phyloP scores from a whole-genome alignment of 192 early-diverging fungal genomes.

The Coemansia sp. region DNA sequence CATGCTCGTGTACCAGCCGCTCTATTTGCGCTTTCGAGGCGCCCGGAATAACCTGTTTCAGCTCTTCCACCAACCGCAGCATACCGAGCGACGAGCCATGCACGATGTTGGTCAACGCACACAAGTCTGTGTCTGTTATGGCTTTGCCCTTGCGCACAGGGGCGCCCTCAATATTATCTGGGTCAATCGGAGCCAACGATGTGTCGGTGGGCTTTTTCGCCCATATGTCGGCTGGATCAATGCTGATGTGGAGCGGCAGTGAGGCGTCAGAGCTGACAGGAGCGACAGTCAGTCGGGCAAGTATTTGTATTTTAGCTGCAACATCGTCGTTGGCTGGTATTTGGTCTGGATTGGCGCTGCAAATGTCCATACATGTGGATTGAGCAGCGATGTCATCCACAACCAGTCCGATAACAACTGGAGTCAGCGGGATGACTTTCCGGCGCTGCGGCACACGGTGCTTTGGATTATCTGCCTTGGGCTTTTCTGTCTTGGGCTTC shows the following conservation, averaged over 20 bases:
- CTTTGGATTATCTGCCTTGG: not conserved
- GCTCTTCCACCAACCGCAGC: constrained; percentile 34
- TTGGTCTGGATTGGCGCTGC: not conserved
- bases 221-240: constrained; percentile 19
- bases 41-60: constrained; percentile 24
- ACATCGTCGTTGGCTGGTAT: not conserved
- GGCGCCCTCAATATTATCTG: not conserved
- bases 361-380: not conserved
- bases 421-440: constrained; percentile 35
- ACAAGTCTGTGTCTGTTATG: constrained; percentile 31
- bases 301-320: not conserved
- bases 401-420: constrained; percentile 29
- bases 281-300: constrained; percentile 15
- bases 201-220: not conserved
- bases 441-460: constrained; percentile 15
- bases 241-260: constrained; percentile 25
- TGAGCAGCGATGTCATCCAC: constrained; percentile 7
- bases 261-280: not conserved
- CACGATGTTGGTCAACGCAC: constrained; percentile 24
- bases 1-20: constrained; percentile 46
- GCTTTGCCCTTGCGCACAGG: constrained; percentile 15
- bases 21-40: constrained; percentile 51
- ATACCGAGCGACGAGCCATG: constrained; percentile 49
- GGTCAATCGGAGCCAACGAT: not conserved
- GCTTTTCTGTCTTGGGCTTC: not conserved